A percentile compares a stretch with the other conserved stretches of the same genome.
Evolutionary conservation across 202 grass and related monocot genomes (phyloP).

Genomic region (Cymbopogon flexuosus): DNA sequence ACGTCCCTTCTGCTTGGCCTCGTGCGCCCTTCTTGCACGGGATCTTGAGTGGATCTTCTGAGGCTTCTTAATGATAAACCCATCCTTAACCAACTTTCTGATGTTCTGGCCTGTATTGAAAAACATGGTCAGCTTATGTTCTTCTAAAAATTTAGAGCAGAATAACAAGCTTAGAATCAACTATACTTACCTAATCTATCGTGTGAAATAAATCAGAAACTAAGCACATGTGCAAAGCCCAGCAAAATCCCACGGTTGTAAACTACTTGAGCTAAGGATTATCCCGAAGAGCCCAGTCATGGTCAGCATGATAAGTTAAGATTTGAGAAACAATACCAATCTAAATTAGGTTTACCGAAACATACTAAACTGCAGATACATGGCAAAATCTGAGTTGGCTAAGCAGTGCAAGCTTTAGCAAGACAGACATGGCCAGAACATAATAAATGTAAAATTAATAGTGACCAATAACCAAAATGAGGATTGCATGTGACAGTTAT

Average conservation of each 20-base stretch:
- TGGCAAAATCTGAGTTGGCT: not conserved
- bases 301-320: not conserved
- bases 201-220: not conserved
- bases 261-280: not conserved
- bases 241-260: not conserved
- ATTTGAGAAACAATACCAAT: not conserved
- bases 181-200: not conserved
- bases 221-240: not conserved
- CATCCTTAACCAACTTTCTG: constrained; percentile 74
- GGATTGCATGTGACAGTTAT: not conserved
- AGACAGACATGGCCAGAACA: not conserved
- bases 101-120: constrained; percentile 63
- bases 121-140: not conserved
- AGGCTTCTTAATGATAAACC: constrained; percentile 77
- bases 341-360: not conserved
- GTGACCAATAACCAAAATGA: not conserved
- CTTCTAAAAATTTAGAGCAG: not conserved
- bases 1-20: constrained; percentile 68
- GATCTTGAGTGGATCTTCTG: constrained; percentile 78
- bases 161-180: not conserved
- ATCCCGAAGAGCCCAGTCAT: not conserved
- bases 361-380: not conserved
- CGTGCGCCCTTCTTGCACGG: constrained; percentile 61
- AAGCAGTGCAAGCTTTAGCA: not conserved
- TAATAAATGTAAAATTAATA: not conserved